phyloP scores from a whole-genome alignment of 495 filamentous ascomycete species.

The Neurospora pannonica region DNA sequence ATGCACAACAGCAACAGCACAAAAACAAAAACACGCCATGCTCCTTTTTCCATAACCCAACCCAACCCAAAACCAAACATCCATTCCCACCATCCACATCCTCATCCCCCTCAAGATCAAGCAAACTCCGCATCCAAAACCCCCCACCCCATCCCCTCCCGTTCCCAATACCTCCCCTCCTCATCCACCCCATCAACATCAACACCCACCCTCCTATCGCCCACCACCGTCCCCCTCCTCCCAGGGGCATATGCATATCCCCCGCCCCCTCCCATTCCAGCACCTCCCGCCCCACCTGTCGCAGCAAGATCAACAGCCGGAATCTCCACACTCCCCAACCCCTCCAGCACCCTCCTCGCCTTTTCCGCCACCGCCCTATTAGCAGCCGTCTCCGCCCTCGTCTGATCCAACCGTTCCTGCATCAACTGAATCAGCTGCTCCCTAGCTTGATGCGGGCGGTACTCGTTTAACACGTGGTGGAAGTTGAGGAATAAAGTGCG shows the following conservation, averaged over 20 bases:
- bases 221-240: neutral
- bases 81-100: neutral
- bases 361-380: slow-evolving; percentile 63
- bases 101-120: neutral
- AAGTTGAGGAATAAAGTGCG: slow-evolving; percentile 75
- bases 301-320: neutral
- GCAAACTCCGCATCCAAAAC: slow-evolving; percentile 11
- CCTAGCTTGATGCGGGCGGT: slow-evolving; percentile 88
- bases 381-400: slow-evolving; percentile 66
- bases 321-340: slow-evolving; percentile 42
- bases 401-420: slow-evolving; percentile 74
- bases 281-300: slow-evolving; percentile 5
- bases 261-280: neutral
- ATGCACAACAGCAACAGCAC: neutral
- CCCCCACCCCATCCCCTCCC: slow-evolving; percentile 9
- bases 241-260: neutral
- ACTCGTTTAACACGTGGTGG: slow-evolving; percentile 85
- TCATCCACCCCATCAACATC: slow-evolving; percentile 2
- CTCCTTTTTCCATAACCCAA: neutral
- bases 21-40: neutral
- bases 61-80: neutral
- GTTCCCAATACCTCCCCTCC: slow-evolving; percentile 2
- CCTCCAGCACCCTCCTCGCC: slow-evolving; percentile 58
- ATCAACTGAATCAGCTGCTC: slow-evolving; percentile 86
- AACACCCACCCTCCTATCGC: neutral